Base-by-base conservation (phyloP, 371 early-diverging fungal genomes). In the Cokeromyces recurvatus region DNA sequence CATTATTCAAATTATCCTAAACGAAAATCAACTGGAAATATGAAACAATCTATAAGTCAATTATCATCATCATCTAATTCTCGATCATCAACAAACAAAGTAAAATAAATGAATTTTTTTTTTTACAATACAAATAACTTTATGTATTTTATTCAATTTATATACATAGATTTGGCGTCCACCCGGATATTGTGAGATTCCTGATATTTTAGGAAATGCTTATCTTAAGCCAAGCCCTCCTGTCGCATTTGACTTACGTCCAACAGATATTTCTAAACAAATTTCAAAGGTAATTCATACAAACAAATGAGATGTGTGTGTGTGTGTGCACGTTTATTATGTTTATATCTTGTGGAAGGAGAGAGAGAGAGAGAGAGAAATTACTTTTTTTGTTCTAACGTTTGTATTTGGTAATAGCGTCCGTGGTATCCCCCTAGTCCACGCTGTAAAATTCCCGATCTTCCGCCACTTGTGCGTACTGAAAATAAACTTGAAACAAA, bases 1-100 rank as follows among this genome's bases (percentile, higher is more conserved):
- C 39, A 51, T 37, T 29, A 29, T 11, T 29, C 5, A 29, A 29
- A 11, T 11, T 58, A 66, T 38, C 60, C 65, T 4, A 73, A 73
- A 42, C 69, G 74, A 31, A 69, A 66, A 64, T 73, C 74, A 16
- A 69, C 74, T n/a, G 74, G 74, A 6, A 66, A 68, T 43, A 56
- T 69, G 38, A 54, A 56, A 24, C 51, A 55, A 51, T 39, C 60
- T 47, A 19, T 64, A 55, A 46, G 58, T 52, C 51, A 60, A 21
- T 48, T 20, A 32, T 52, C 48, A 20, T 36, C 54, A 10, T 32
- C 32, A 32, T 46, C 55, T 38, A 25, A 17, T 17, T 41, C 53
- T 14, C 21, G n/a, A 19, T 1, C 21, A 25, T 19, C 20, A 29
- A 23, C 17, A 35, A 14, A 27, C 8, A 8, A 29, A 29, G 29